Base-by-base conservation (phyloP, 192 early-diverging fungal species). In the Linnemannia zychae region DNA sequence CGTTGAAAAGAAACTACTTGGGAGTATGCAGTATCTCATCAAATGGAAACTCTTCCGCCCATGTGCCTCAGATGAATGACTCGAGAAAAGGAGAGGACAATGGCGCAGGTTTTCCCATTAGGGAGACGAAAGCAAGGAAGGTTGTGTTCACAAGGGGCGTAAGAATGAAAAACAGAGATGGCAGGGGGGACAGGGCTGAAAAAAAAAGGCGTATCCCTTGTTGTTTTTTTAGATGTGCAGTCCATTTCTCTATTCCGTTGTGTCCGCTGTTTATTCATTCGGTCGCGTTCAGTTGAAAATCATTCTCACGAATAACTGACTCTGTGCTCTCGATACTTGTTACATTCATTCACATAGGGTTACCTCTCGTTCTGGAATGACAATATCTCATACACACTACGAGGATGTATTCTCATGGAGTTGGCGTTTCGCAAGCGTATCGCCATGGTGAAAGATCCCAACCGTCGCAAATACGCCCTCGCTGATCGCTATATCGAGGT, bases 361-460 rank as follows among this genome's bases (percentile, higher is more conserved):
- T 97, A 98, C 77, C 92, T 99, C 49, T 98, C 97, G 34, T 99
- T 99, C 86, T 99, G 98, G 98, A 99, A 99, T 88, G 98, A 99
- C 89, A 97, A 97, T 86, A 97, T 99, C 71, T 98, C 97, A 31
- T 99, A 99, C 89, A 95, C 97, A 1, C 88, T 99, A 22, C 92
- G 98, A 77, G 98, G 97, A 18, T 95, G 95, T 75, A 99, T 99
- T 82, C 90, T 99, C 47, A 97, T 99, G 91, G 98, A 99, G 89
- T 90, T 99, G 12, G 98, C 98, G 11, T 93, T 99, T 72, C 93
- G 98, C 20, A 94, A 94, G 49, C 93, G 98, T 24, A 96, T 99
- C 76, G 93, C 93, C 16, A 96, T 97, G 81, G 88, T 94, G 36
- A 97, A 97, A 82, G 97, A 98, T 72, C 89, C 96, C 34, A 93